These are phyloP conservation scores for Leccinum rimulosum DNA, from an alignment of 768 basidiomycete genomes.

Conservation along the genomic window DNA sequence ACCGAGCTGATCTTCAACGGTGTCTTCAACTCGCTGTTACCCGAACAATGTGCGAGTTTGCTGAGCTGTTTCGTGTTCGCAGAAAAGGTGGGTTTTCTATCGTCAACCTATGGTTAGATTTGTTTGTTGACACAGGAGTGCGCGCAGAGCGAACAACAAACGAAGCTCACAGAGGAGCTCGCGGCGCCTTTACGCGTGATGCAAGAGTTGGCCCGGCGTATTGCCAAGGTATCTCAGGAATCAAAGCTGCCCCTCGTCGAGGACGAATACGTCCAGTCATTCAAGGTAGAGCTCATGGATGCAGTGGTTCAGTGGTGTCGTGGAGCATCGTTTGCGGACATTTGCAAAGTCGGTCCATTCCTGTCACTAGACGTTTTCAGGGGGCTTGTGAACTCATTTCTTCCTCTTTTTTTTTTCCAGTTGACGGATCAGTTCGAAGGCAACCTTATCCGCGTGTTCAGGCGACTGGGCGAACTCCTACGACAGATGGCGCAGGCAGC, in stretches of 20 bases:
- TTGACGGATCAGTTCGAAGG: conserved; percentile 97
- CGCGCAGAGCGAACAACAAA: conserved; percentile 75
- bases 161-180: conserved; percentile 89
- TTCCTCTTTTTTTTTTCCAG: conserved; percentile 37
- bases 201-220: conserved; percentile 93
- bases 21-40: conserved; percentile 83
- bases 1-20: conserved; percentile 98
- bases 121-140: neutral
- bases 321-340: conserved; percentile 94
- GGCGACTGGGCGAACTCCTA: conserved; percentile 89
- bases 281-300: conserved; percentile 99
- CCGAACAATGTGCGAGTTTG: conserved; percentile 92
- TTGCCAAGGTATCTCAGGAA: conserved; percentile 96
- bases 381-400: conserved; percentile 1
- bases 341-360: conserved; percentile 76
- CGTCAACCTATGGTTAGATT: neutral
- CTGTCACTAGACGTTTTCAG: neutral
- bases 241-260: conserved; percentile 87
- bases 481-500: conserved; percentile 96
- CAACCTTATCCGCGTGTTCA: conserved; percentile 92
- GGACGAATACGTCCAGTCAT: conserved; percentile 92
- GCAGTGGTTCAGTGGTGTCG: conserved; percentile 97
- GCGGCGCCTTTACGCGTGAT: conserved; percentile 89
- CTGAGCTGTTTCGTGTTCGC: conserved; percentile 97
- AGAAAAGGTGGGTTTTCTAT: conserved; percentile 68